Conservation (phyloP, 2,329 filamentous ascomycete species). For the Aspergillus alliaceus region DNA sequence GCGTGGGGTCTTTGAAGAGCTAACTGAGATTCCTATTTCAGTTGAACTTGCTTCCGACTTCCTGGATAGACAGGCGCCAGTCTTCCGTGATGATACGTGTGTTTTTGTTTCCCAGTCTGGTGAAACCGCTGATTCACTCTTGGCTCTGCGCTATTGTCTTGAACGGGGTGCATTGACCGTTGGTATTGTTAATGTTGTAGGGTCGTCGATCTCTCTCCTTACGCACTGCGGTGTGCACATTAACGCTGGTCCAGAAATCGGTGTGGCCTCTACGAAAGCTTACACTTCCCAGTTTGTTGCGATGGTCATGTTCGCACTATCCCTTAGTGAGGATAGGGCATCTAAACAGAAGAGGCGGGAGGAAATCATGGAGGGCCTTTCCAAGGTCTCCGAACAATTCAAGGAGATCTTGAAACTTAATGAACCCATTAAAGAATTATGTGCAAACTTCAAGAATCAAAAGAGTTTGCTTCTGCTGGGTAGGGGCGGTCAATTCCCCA, state of each 20-base stretch:
- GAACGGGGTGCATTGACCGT: slow-evolving; percentile 97
- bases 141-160: slow-evolving; percentile 96
- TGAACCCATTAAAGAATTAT: slow-evolving; percentile 90
- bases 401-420: slow-evolving; percentile 88
- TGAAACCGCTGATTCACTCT: slow-evolving; percentile 95
- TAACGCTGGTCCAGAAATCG: slow-evolving; percentile 97
- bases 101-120: slow-evolving; percentile 99
- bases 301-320: slow-evolving; percentile 99
- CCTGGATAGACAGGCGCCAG: slow-evolving; percentile 90
- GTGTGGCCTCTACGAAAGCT: slow-evolving; percentile 98
- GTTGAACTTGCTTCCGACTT: slow-evolving; percentile 98
- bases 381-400: slow-evolving; percentile 87
- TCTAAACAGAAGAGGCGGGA: slow-evolving; percentile 89
- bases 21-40: slow-evolving; percentile 95
- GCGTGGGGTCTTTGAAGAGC: slow-evolving; percentile 93
- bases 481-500: slow-evolving; percentile 91
- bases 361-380: slow-evolving; percentile 94
- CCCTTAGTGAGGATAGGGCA: slow-evolving; percentile 91
- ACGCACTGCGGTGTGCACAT: slow-evolving; percentile 99
- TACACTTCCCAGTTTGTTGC: slow-evolving; percentile 99
- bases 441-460: slow-evolving; percentile 92
- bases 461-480: slow-evolving; percentile 93
- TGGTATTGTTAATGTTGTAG: slow-evolving; percentile 97
- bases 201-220: slow-evolving; percentile 96
- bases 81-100: slow-evolving; percentile 99